These are phyloP conservation scores for Naganishia cerealis DNA, from an alignment of 1,284 basidiomycete species.

Conservation along the genomic window DNA sequence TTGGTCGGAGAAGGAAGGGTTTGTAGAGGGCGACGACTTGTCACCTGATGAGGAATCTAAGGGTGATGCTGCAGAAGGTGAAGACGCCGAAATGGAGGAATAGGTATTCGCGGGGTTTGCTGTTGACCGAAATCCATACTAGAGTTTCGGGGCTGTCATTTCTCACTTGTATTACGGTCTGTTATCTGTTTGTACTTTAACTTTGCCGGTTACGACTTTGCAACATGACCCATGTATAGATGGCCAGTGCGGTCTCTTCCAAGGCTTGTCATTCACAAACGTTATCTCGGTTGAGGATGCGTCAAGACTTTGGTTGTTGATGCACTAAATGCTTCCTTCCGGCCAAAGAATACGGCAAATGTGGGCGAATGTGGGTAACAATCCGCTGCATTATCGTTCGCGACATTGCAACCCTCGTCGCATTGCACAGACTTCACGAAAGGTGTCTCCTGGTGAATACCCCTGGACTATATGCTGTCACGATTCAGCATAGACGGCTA, in stretches of 20 bases:
- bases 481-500: too few species aligned
- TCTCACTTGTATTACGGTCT: constrained; percentile 15
- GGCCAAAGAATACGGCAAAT: too few species aligned
- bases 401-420: too few species aligned
- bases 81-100: constrained; percentile 26
- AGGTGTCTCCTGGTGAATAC: too few species aligned
- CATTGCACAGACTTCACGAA: too few species aligned
- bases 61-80: constrained; percentile 7
- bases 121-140: background rate
- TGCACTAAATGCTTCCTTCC: too few species aligned
- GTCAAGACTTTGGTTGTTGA: too few species aligned
- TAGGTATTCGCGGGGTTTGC: background rate
- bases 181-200: constrained; percentile 10
- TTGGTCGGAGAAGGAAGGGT: constrained; percentile 72
- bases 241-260: background rate
- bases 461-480: too few species aligned
- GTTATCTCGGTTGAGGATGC: too few species aligned
- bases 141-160: background rate
- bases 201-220: background rate
- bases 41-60: constrained; percentile 14
- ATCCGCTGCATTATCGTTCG: too few species aligned
- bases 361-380: too few species aligned
- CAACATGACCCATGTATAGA: constrained; percentile 1
- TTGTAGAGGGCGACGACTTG: constrained; percentile 58
- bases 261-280: background rate